Evolutionary conservation across 495 filamentous ascomycete genomes (phyloP).

Genomic region (Aspergillus mulundensis): DNA sequence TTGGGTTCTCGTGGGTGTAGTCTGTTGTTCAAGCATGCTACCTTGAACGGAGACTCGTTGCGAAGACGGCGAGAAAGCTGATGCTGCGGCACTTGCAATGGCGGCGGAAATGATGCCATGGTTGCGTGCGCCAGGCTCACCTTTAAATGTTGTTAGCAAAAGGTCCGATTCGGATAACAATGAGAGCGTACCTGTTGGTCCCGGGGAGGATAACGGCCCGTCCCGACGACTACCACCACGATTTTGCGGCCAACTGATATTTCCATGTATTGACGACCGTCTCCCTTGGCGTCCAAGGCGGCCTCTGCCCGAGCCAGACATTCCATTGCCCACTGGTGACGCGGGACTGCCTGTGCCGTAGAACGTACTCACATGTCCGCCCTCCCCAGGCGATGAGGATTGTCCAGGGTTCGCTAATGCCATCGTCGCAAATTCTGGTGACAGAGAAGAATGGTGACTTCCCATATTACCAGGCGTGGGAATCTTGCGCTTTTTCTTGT

Average conservation of each 20-base stretch:
- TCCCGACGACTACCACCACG: conserved; percentile 37
- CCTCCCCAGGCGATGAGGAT: conserved; percentile 38
- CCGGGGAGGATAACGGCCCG: conserved; percentile 36
- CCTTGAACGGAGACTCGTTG: conserved; percentile 65
- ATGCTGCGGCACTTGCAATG: conserved; percentile 82
- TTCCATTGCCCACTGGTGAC: conserved; percentile 51
- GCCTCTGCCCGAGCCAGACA: conserved; percentile 76
- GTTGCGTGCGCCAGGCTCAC: conserved; percentile 39
- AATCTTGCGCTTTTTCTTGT: conserved; percentile 99
- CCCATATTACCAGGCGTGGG: conserved; percentile 73
- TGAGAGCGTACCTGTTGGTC: conserved; percentile 31
- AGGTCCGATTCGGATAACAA: neutral
- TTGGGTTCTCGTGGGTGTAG: conserved; percentile 65
- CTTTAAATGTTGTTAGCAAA: conserved; percentile 22
- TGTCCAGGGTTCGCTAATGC: conserved; percentile 49
- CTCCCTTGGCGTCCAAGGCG: conserved; percentile 68
- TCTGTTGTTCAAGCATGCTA: conserved; percentile 70
- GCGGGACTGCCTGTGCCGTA: conserved; percentile 53
- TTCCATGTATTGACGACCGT: conserved; percentile 51
- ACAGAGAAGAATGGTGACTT: conserved; percentile 58
- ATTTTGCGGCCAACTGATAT: conserved; percentile 33
- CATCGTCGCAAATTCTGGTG: conserved; percentile 60
- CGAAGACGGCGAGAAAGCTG: conserved; percentile 57
- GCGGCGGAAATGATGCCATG: conserved; percentile 83
- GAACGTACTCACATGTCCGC: conserved; percentile 49